Evolutionary conservation across 75 land plant genomes (phyloP).

Genomic region (Sequoia sempervirens): DNA sequence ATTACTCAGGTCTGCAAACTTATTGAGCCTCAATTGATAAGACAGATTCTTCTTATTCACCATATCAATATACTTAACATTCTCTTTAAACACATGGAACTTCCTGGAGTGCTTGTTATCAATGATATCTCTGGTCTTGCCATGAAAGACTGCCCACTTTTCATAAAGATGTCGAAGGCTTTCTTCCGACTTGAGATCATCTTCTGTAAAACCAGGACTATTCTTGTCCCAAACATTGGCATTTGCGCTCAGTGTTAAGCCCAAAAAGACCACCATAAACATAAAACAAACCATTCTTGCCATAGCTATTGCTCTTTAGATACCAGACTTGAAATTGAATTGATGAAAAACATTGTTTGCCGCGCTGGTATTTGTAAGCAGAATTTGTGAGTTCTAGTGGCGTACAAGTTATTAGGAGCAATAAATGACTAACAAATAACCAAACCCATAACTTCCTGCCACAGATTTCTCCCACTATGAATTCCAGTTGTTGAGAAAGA

Average conservation of each 20-base stretch:
- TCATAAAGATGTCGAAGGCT: constrained; percentile 13
- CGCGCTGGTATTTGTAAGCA: no score
- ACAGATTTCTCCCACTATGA: no score
- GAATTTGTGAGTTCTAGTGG: no score
- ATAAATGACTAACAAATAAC: no score
- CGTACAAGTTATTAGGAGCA: no score
- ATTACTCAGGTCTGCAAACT: constrained; percentile 27
- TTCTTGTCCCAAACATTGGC: neutral
- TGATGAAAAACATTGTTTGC: no score
- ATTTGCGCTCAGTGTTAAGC: neutral
- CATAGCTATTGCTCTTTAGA: neutral
- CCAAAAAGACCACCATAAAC: neutral
- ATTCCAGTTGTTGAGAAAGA: no score
- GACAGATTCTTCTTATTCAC: neutral
- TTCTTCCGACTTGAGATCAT: constrained; percentile 12
- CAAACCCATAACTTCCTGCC: no score
- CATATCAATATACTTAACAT: constrained; percentile 14
- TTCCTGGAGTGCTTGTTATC: neutral
- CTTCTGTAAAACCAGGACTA: neutral
- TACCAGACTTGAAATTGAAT: no score
- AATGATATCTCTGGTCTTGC: neutral
- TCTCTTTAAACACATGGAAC: constrained; percentile 37
- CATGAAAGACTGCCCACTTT: constrained; percentile 6
- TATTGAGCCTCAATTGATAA: constrained; percentile 16
- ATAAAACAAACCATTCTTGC: neutral